phyloP scores from a whole-genome alignment of 176 grass and related monocot species.

The Aegilops speltoides region DNA sequence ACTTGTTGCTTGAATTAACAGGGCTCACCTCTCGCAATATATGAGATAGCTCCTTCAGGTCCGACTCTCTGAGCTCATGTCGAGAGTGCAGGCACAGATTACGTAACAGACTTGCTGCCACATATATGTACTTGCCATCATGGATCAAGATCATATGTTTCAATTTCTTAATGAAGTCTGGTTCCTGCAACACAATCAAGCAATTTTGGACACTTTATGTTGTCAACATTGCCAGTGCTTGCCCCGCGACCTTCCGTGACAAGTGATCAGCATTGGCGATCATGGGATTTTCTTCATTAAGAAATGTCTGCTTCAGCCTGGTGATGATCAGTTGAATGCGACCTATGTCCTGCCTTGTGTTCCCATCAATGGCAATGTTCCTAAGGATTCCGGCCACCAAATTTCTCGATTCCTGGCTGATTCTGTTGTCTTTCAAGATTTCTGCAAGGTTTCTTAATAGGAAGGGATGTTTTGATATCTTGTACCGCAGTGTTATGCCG shows the following conservation, averaged over 20 bases:
- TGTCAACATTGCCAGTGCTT: conserved; percentile 15
- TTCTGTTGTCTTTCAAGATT: neutral
- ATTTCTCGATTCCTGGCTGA: neutral
- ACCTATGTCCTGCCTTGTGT: neutral
- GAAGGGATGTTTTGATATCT: neutral
- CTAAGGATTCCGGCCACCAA: neutral
- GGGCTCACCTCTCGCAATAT: neutral
- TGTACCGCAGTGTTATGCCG: neutral
- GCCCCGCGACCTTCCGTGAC: neutral
- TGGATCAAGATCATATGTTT: neutral
- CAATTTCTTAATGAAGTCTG: neutral
- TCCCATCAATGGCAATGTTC: neutral
- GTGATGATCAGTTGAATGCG: neutral
- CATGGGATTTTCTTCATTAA: neutral
- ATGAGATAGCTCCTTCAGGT: neutral
- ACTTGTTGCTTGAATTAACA: neutral
- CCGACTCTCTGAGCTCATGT: neutral
- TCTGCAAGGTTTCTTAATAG: neutral
- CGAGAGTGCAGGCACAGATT: neutral
- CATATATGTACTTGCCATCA: neutral
- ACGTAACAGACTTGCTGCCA: neutral
- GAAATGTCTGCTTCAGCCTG: neutral
- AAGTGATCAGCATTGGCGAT: neutral
- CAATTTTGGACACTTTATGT: conserved; percentile 2
- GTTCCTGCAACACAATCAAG: neutral